These are phyloP conservation scores for Stagonosporopsis chrysanthemi DNA, from an alignment of 2,329 filamentous ascomycete genomes.

Conservation along the genomic window DNA sequence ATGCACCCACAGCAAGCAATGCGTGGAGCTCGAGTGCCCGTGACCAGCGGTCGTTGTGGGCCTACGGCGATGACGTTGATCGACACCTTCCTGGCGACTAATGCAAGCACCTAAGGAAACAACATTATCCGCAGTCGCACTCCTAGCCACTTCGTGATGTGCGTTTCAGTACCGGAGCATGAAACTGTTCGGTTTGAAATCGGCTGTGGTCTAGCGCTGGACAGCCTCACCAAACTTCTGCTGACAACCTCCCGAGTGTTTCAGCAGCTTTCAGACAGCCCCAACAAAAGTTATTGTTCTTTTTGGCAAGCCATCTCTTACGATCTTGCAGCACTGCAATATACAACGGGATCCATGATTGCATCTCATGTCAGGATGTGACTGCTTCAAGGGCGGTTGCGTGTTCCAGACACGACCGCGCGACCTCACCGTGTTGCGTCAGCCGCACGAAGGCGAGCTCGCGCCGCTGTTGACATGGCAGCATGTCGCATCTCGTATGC, in stretches of 20 bases:
- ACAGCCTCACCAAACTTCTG: conserved; percentile 14
- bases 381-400: conserved; percentile 3
- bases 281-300: not conserved
- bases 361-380: conserved; percentile 1
- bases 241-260: conserved; percentile 22
- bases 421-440: not conserved
- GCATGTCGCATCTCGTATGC: not conserved
- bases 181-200: conserved; percentile 40
- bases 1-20: not conserved
- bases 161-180: conserved; percentile 23
- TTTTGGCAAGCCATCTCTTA: conserved; percentile 8
- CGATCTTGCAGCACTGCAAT: conserved; percentile 9
- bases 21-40: not conserved
- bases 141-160: conserved; percentile 8
- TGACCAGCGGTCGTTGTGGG: not conserved
- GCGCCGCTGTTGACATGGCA: not conserved
- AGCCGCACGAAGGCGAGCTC: not conserved
- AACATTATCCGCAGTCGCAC: not conserved
- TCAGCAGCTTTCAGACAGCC: conserved; percentile 18
- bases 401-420: not conserved
- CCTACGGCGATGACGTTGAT: not conserved
- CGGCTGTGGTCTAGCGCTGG: conserved; percentile 27
- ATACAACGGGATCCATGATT: not conserved
- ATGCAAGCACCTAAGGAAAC: not conserved
- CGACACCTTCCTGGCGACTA: not conserved